Percentiles rank a stretch among this genome's conserved stretches.
These are phyloP conservation scores for Hypoxylon sp. DNA, from an alignment of 2,329 filamentous ascomycete species.

Conservation along the genomic window DNA sequence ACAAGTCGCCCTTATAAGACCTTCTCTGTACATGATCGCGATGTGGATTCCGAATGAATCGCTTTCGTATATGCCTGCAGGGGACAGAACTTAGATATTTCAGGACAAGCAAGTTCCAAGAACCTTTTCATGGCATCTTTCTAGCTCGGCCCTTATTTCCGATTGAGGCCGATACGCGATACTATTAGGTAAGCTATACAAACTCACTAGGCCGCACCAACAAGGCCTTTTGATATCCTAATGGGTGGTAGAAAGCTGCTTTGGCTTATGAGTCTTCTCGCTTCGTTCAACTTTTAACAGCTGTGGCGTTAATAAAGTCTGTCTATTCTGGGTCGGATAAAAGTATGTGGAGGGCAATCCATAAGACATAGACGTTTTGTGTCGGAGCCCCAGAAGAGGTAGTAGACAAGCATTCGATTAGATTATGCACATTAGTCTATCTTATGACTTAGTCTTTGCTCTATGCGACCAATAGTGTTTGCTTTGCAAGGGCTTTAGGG, in stretches of 20 bases:
- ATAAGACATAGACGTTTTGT: background rate
- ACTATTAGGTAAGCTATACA: no score
- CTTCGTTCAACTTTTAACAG: background rate
- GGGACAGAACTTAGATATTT: no score
- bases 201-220: background rate
- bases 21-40: background rate
- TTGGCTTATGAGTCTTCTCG: no score
- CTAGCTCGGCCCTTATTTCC: no score
- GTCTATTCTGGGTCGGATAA: background rate
- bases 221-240: background rate
- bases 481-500: background rate
- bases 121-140: no score
- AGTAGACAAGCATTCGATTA: background rate
- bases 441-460: background rate
- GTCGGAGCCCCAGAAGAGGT: background rate
- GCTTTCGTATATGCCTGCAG: background rate
- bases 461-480: background rate
- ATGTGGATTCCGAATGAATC: background rate
- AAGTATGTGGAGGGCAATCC: no score
- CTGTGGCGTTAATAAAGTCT: background rate
- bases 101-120: no score
- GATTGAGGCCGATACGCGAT: no score
- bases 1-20: background rate
- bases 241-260: background rate
- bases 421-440: slow-evolving; percentile 2